These are phyloP conservation scores for Pestalotiopsis sp. DNA, from an alignment of 2,329 filamentous ascomycete genomes.

Conservation along the genomic window DNA sequence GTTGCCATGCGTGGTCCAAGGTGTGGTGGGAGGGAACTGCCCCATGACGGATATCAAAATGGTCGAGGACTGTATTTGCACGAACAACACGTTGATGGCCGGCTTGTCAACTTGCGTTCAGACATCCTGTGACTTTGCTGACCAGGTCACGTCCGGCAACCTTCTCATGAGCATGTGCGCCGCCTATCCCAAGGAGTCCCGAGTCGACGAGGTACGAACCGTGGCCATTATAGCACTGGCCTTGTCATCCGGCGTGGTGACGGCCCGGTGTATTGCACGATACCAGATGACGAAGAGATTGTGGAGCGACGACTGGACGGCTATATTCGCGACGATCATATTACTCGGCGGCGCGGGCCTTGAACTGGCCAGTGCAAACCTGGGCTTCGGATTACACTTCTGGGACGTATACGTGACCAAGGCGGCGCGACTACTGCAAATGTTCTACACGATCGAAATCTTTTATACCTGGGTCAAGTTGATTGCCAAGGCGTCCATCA, in stretches of 20 bases:
- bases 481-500: slow-evolving; percentile 9
- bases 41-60: slow-evolving; percentile 13
- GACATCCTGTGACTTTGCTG: slow-evolving; percentile 16
- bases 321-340: slow-evolving; percentile 10
- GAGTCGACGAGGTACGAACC: slow-evolving; percentile 16
- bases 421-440: slow-evolving; percentile 13
- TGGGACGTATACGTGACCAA: slow-evolving; percentile 21
- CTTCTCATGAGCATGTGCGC: slow-evolving; percentile 15
- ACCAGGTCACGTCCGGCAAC: slow-evolving; percentile 15
- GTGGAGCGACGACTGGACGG: slow-evolving; percentile 21
- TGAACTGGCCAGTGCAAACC: slow-evolving; percentile 19
- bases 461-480: slow-evolving; percentile 8
- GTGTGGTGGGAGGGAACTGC: slow-evolving; percentile 10
- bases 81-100: slow-evolving; percentile 15
- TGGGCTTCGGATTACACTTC: slow-evolving; percentile 23
- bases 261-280: slow-evolving; percentile 19
- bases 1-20: slow-evolving; percentile 4
- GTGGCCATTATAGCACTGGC: slow-evolving; percentile 11
- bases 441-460: slow-evolving; percentile 5
- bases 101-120: slow-evolving; percentile 19
- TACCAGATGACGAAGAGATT: slow-evolving; percentile 15
- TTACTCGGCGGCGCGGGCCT: slow-evolving; percentile 18
- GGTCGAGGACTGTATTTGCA: slow-evolving; percentile 19
- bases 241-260: slow-evolving; percentile 17
- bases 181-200: slow-evolving; percentile 19